Base-by-base conservation (phyloP, 306 rosid species). In the Hippophae tibetana region DNA sequence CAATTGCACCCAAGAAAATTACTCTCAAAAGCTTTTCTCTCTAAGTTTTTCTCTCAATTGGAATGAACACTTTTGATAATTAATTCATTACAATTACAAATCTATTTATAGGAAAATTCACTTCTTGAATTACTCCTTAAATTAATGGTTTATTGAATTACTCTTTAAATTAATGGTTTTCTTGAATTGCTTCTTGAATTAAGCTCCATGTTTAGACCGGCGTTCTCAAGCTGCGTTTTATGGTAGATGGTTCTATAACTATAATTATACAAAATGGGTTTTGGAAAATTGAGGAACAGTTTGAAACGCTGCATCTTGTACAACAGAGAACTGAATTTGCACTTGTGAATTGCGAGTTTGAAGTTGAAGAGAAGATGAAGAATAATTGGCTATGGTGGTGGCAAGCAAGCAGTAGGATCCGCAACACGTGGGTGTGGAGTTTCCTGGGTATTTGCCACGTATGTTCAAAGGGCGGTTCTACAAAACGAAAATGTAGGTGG, bases 281-380 rank as follows among this genome's bases (percentile, higher is more conserved):
- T 75, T 60, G 76, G 56, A 56, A 71, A 75, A 44, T 63, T 38
- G 10, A 69, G 63, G 48, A 43, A 42, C 18, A 60, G 47, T 57
- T 42, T 72, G 54, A 59, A 23, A 52, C 86, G 75, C 9, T 78
- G 69, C 96, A 87, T 90, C 42, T 50, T 43, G 58, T 9, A 23
- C 27, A 52, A 7, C 4, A 6, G 59, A n/a, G 38, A 7, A 58
- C 14, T 25, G 66, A 0, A 62, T 59, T 46, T 25, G 6, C 7
- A 2, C 10, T 50, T 5, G 46, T 13, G 42, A 27, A 9, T n/a
- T 6, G 53, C 42, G 43, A 31, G 38, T 31, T 31, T 54, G 25
- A 3, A 41, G 9, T 31, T 57, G 13, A n/a, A 38, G 48, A 13
- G 62, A 59, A 27, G 13, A 42, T 13, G 23, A 6, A 10, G 73